Evolutionary conservation across 2,329 filamentous ascomycete species (phyloP).

Genomic region (Verticillium albo-atrum): DNA sequence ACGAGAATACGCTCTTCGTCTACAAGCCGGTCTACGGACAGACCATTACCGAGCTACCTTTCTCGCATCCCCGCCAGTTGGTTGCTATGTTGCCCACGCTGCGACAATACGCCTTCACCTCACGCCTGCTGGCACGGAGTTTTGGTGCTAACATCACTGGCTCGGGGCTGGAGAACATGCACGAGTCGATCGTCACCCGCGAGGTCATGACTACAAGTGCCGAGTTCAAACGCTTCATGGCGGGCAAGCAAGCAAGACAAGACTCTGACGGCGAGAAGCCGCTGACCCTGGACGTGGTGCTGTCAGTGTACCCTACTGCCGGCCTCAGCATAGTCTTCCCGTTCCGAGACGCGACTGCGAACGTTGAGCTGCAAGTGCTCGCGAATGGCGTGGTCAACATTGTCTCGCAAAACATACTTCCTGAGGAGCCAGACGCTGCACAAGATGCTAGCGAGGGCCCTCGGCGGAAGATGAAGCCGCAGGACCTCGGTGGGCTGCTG

Average conservation of each 20-base stretch:
- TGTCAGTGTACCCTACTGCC: conserved; percentile 45
- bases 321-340: conserved; percentile 51
- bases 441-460: conserved; percentile 11
- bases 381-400: conserved; percentile 56
- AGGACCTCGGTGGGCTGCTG: conserved; percentile 39
- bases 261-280: not conserved
- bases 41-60: conserved; percentile 63
- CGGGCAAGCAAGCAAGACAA: not conserved
- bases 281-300: conserved; percentile 40
- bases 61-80: conserved; percentile 74
- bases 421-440: conserved; percentile 9
- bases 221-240: conserved; percentile 27
- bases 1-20: conserved; percentile 61
- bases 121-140: conserved; percentile 57
- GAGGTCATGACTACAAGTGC: conserved; percentile 22
- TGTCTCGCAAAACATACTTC: conserved; percentile 51
- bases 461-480: conserved; percentile 16
- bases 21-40: conserved; percentile 71
- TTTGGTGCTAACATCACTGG: conserved; percentile 32
- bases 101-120: conserved; percentile 70
- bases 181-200: conserved; percentile 12
- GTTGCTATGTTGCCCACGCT: conserved; percentile 68
- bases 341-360: conserved; percentile 41
- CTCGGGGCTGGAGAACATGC: conserved; percentile 19
- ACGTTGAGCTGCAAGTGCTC: conserved; percentile 54